Evolutionary conservation across 2,329 filamentous ascomycete species (phyloP), one percentile per base, ranked within the genome.

Genomic region (Penicillium occitanis): DNA sequence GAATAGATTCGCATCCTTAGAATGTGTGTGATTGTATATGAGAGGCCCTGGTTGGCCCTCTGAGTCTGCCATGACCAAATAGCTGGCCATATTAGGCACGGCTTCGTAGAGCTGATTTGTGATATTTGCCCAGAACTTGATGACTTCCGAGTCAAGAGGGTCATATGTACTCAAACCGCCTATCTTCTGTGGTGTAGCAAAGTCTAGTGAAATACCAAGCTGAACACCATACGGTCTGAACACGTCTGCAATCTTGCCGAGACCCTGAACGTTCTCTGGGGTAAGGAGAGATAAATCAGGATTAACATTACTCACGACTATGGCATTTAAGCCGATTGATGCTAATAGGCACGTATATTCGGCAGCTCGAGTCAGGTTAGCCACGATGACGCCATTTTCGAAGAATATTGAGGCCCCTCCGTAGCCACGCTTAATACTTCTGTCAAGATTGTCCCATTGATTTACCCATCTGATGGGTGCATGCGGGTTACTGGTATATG

Each of bases 231-330:
- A 91, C 0, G 89, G 89, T 2, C 89, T 82, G 75, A 91, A 86
- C 2, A 80, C 82, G 71, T 90, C 85, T 1, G 89, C 89, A 50
- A 91, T 85, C 42, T 85, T 79, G 2, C 79, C 83, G 0, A 91
- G 74, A 0, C 89, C 89, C 11, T 85, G 81, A 61, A 91, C 81
- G 69, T 90, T 90, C 14, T 77, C 73, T 1, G 81, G 70, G 3
- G 75, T 86, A 6, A 91, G 78, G 0, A 89, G 77, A 0, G 80
- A 81, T 1, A 84, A 80, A 70, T 91, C 87, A 5, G 89, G 88
- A 70, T 91, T 91, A 71, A 91, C 89, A 66, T 91, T 91, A 78
- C 91, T 91, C 70, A 90, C 81, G 2, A 91, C 78, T 8, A 90
- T 80, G 0, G 82, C 89, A 69, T 91, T 91, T 69, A 91, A 77